Evolutionary conservation across 2,329 filamentous ascomycete species (phyloP).

Genomic region (Thyridium curvatum): DNA sequence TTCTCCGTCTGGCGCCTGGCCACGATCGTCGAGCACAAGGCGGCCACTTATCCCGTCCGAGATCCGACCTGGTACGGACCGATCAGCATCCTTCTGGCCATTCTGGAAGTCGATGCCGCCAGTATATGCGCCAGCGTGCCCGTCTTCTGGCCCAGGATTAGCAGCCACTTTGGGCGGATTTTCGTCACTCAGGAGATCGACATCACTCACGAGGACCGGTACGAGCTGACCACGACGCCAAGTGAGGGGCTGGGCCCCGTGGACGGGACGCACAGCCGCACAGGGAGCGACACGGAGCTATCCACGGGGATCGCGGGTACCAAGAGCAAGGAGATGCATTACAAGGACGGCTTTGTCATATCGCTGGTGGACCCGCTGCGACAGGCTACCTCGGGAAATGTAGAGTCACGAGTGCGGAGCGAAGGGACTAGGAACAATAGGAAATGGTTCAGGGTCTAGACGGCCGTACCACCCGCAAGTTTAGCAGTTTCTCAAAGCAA

Average conservation of each 20-base stretch:
- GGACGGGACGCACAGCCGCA: background rate
- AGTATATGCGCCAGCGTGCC: conserved; percentile 17
- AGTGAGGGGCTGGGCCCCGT: no score
- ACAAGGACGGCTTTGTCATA: conserved; percentile 8
- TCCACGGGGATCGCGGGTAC: background rate
- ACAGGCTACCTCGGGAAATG: background rate
- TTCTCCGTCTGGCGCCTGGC: conserved; percentile 15
- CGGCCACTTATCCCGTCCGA: conserved; percentile 12
- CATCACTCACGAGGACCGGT: conserved; percentile 8
- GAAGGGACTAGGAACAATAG: no score
- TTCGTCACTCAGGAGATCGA: conserved; percentile 18
- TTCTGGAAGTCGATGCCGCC: conserved; percentile 19
- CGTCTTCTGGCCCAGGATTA: conserved; percentile 20
- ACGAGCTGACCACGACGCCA: no score
- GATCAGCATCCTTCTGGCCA: conserved; percentile 12
- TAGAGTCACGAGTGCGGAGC: no score
- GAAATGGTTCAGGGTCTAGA: no score
- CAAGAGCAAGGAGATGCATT: conserved; percentile 4
- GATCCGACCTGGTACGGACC: conserved; percentile 20
- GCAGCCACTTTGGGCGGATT: conserved; percentile 15
- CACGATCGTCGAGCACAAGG: conserved; percentile 11
- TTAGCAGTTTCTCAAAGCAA: no score
- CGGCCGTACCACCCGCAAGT: no score
- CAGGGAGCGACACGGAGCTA: background rate
- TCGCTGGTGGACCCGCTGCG: conserved; percentile 9